Conservation (phyloP, 805 yeast species). For the Candida pseudofarinosa region DNA sequence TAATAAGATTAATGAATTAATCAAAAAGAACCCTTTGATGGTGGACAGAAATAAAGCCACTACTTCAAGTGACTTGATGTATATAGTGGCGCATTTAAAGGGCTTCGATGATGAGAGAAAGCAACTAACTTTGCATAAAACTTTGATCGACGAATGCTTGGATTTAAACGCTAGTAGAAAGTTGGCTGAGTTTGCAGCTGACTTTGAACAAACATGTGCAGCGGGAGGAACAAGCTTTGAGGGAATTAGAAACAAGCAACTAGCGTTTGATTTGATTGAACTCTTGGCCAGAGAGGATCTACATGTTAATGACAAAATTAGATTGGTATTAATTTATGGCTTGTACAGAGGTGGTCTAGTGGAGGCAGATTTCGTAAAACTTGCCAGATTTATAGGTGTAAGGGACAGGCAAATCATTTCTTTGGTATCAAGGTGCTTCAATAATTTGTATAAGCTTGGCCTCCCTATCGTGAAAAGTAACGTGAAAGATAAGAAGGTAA, state of each 20-base stretch:
- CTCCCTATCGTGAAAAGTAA: slow-evolving; percentile 46
- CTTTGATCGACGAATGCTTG: slow-evolving; percentile 62
- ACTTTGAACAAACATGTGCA: slow-evolving; percentile 78
- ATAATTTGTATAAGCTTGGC: slow-evolving; percentile 48
- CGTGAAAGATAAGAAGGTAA: slow-evolving; percentile 40
- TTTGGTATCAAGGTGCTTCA: slow-evolving; percentile 50
- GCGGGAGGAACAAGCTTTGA: slow-evolving; percentile 69
- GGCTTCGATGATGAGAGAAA: slow-evolving; percentile 67
- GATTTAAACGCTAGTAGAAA: slow-evolving; percentile 52
- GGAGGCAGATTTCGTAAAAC: slow-evolving; percentile 65
- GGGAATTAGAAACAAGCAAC: slow-evolving; percentile 55
- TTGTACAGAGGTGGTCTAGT: slow-evolving; percentile 79
- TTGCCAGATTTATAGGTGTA: slow-evolving; percentile 53
- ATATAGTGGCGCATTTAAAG: slow-evolving; percentile 66
- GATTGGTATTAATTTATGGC: slow-evolving; percentile 72
- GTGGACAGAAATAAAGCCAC: slow-evolving; percentile 64
- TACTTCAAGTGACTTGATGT: slow-evolving; percentile 66
- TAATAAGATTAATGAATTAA: slow-evolving; percentile 57
- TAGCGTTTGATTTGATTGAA: slow-evolving; percentile 59
- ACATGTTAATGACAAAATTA: slow-evolving; percentile 61
- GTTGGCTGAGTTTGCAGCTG: slow-evolving; percentile 66
- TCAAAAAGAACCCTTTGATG: slow-evolving; percentile 69
- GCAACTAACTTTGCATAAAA: slow-evolving; percentile 55
- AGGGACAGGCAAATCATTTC: slow-evolving; percentile 46
- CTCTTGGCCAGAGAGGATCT: slow-evolving; percentile 48